phyloP scores from a whole-genome alignment of 768 basidiomycete species.

The Suillus brevipes region DNA sequence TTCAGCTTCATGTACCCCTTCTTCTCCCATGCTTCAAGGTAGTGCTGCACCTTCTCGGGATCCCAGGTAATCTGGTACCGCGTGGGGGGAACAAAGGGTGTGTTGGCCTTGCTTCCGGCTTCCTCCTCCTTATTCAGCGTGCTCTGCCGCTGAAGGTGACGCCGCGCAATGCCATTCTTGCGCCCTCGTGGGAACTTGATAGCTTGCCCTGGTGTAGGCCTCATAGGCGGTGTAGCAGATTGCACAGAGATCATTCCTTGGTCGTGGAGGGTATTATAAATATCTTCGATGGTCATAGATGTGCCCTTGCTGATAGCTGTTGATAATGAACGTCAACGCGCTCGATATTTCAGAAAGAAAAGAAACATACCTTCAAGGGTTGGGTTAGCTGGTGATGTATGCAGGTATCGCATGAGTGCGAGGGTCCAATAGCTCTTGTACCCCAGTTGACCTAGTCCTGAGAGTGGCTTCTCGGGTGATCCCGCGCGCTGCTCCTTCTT shows the following conservation, averaged over 20 bases:
- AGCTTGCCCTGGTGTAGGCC: conserved; percentile 74
- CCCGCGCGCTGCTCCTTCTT: conserved; percentile 91
- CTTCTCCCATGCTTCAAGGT: conserved; percentile 65
- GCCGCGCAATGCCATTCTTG: conserved; percentile 62
- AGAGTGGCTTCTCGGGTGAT: conserved; percentile 95
- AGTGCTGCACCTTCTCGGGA: conserved; percentile 59
- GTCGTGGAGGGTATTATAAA: conserved; percentile 69
- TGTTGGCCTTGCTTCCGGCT: conserved; percentile 41
- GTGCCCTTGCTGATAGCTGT: conserved; percentile 83
- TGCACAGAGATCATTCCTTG: conserved; percentile 72
- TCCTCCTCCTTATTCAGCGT: conserved; percentile 45
- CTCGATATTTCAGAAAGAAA: conserved; percentile 15
- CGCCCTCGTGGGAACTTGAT: conserved; percentile 74
- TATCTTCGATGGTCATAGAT: conserved; percentile 89
- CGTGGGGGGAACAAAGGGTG: conserved; percentile 61
- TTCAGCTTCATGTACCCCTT: conserved; percentile 78
- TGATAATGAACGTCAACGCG: conserved; percentile 20
- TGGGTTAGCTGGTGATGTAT: conserved; percentile 57
- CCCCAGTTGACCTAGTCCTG: conserved; percentile 87
- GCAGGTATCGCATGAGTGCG: conserved; percentile 78
- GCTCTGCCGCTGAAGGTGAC: conserved; percentile 54
- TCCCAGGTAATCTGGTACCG: conserved; percentile 81
- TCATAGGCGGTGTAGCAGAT: conserved; percentile 46
- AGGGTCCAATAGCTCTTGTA: conserved; percentile 96
- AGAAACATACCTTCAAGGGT: conserved; percentile 69